phyloP scores from a whole-genome alignment of 805 yeast species.

The Candida koratica region DNA sequence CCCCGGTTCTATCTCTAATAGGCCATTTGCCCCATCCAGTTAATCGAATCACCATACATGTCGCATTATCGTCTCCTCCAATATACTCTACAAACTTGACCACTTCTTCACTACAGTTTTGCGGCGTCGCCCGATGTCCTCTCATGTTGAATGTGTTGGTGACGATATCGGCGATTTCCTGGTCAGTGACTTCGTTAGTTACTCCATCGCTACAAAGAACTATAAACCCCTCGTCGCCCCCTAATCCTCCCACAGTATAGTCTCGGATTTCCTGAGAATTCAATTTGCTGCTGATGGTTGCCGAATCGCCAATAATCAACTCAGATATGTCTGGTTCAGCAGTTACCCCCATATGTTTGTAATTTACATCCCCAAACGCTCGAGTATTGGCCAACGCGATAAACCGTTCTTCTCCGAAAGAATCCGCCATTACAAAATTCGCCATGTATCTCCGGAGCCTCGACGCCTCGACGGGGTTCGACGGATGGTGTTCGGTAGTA shows the following conservation, averaged over 20 bases:
- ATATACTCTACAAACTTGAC: constrained; percentile 77
- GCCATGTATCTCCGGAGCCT: constrained; percentile 62
- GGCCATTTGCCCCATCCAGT: constrained; percentile 97
- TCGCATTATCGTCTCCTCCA: constrained; percentile 95
- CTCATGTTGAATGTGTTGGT: constrained; percentile 60
- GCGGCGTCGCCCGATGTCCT: constrained; percentile 82
- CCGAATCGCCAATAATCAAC: constrained; percentile 57
- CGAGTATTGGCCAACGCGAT: constrained; percentile 86
- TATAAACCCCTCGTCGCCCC: constrained; percentile 87
- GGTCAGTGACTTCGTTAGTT: constrained; percentile 75
- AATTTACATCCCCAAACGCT: constrained; percentile 84
- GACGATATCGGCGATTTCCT: constrained; percentile 84
- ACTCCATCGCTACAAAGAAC: constrained; percentile 85
- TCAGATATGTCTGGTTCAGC: constrained; percentile 89
- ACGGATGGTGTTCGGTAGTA: constrained; percentile 82
- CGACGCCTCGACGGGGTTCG: constrained; percentile 70
- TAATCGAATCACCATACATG: constrained; percentile 75
- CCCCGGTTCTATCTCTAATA: constrained; percentile 75
- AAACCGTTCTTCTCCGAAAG: constrained; percentile 89
- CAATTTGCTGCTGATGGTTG: constrained; percentile 34
- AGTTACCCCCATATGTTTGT: constrained; percentile 77
- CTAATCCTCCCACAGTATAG: constrained; percentile 45
- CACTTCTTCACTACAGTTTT: constrained; percentile 79
- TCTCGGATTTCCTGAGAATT: constrained; percentile 31
- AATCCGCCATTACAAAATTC: constrained; percentile 71